Evolutionary conservation across 208 protist genomes (phyloP).

Genomic region (Trypanosomatidae sp.): DNA sequence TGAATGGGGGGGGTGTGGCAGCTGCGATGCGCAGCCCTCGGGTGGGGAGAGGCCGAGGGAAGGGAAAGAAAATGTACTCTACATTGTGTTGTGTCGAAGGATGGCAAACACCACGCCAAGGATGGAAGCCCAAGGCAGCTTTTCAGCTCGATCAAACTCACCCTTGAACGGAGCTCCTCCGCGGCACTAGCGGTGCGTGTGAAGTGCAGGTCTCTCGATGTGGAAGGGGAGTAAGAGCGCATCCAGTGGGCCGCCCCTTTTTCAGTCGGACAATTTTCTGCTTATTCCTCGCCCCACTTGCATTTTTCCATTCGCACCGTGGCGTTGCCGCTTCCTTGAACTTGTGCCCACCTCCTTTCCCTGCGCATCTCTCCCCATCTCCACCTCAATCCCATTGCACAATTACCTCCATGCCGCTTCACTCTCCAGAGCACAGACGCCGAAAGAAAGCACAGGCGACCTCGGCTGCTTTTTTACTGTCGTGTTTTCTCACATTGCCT

Average conservation of each 20-base stretch:
- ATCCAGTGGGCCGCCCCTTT: background rate
- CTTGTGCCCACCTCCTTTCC: background rate
- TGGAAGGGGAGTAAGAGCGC: background rate
- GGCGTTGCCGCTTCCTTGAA: background rate
- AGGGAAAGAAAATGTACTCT: background rate
- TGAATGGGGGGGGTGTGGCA: background rate
- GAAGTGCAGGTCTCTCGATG: background rate
- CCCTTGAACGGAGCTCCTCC: background rate
- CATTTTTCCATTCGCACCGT: background rate
- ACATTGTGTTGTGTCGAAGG: background rate
- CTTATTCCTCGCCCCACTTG: background rate
- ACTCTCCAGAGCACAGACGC: background rate
- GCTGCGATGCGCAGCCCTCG: background rate
- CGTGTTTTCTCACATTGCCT: background rate
- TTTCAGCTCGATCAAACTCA: background rate
- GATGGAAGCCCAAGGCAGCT: background rate
- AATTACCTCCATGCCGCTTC: background rate
- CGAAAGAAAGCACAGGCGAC: background rate
- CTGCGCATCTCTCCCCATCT: background rate
- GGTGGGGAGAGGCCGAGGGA: background rate
- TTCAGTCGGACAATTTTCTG: too few species aligned
- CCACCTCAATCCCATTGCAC: background rate
- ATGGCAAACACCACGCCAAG: background rate
- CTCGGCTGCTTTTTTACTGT: background rate
- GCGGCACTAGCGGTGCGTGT: background rate